Percentiles rank a stretch among this genome's conserved stretches.
Evolutionary conservation across 2,329 filamentous ascomycete genomes (phyloP).

Genomic region (Ophiocordyceps camponoti-leonardi): DNA sequence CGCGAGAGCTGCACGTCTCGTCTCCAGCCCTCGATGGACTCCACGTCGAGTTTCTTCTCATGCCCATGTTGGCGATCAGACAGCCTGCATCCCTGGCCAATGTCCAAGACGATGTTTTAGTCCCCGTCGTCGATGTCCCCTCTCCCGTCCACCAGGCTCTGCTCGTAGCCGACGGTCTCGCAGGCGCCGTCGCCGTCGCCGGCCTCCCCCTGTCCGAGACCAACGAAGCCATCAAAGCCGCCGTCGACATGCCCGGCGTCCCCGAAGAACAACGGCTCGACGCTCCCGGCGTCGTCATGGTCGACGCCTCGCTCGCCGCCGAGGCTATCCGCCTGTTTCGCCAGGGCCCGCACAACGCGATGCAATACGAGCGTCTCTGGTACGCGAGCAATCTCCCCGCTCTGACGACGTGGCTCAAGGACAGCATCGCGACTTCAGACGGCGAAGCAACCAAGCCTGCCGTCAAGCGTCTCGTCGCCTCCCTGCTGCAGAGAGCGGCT

Average conservation of each 20-base stretch:
- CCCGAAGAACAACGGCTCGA: slow-evolving; percentile 14
- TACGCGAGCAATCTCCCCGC: slow-evolving; percentile 50
- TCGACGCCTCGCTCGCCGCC: slow-evolving; percentile 48
- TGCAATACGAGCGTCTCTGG: slow-evolving; percentile 60
- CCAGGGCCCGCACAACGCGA: slow-evolving; percentile 49
- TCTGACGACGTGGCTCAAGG: slow-evolving; percentile 49
- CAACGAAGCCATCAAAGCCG: slow-evolving; percentile 29
- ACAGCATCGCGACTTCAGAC: slow-evolving; percentile 18
- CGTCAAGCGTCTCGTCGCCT: slow-evolving; percentile 48
- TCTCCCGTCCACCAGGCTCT: slow-evolving; percentile 71
- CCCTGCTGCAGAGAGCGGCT: slow-evolving; percentile 40
- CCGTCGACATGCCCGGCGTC: slow-evolving; percentile 38
- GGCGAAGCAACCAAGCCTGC: slow-evolving; percentile 42
- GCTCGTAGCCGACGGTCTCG: slow-evolving; percentile 55
- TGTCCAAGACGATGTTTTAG: slow-evolving; percentile 51
- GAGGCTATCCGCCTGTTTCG: slow-evolving; percentile 51
- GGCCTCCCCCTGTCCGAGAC: slow-evolving; percentile 21
- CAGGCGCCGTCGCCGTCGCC: slow-evolving; percentile 41
- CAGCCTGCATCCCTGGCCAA: slow-evolving; percentile 16
- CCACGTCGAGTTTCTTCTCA: slow-evolving; percentile 46
- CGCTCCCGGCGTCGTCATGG: slow-evolving; percentile 27
- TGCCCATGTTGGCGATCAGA: slow-evolving; percentile 27
- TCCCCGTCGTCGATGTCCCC: slow-evolving; percentile 55
- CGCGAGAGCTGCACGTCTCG: slow-evolving; percentile 44
- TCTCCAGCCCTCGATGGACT: slow-evolving; percentile 42